Percentiles rank a stretch among this genome's conserved stretches.
phyloP scores from a whole-genome alignment of 2,329 filamentous ascomycete species.

The Fusarium nodosum region DNA sequence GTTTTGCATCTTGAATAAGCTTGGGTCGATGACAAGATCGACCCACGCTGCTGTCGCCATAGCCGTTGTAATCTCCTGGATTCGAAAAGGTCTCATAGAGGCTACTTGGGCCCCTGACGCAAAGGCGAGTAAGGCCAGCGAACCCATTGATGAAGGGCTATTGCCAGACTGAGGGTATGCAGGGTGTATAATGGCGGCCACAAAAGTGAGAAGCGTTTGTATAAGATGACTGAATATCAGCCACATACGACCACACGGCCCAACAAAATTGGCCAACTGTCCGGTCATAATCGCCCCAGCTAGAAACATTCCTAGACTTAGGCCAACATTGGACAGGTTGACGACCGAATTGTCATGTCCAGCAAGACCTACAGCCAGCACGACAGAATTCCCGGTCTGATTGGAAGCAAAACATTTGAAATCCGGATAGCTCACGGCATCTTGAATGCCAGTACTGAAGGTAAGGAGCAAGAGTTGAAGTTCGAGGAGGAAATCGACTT shows the following conservation, averaged over 20 bases:
- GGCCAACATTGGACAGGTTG: background rate
- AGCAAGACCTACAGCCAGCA: slow-evolving; percentile 3
- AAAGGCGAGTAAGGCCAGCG: background rate
- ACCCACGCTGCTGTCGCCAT: slow-evolving; percentile 7
- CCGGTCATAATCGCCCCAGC: background rate
- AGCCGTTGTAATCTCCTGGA: slow-evolving; percentile 1
- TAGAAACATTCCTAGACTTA: slow-evolving; percentile 3
- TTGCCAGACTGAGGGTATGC: background rate
- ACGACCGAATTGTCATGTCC: background rate
- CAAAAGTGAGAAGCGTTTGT: background rate
- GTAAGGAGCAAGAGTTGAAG: slow-evolving; percentile 3
- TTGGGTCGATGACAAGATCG: slow-evolving; percentile 2
- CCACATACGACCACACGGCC: background rate
- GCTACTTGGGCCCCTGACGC: background rate
- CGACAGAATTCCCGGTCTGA: slow-evolving; percentile 1
- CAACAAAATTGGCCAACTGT: slow-evolving; percentile 1
- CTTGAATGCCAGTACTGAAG: background rate
- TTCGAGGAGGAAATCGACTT: slow-evolving; percentile 1
- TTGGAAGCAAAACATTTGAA: slow-evolving; percentile 1
- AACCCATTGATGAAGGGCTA: background rate
- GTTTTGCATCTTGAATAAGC: background rate
- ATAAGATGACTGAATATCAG: background rate
- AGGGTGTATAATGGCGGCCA: background rate
- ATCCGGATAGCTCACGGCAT: slow-evolving; percentile 8
- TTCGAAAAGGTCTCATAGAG: background rate